A percentile compares a stretch with the other conserved stretches of the same genome.
phyloP scores from a whole-genome alignment of 1,139 yeast genomes.

The Geotrichum reessii region DNA sequence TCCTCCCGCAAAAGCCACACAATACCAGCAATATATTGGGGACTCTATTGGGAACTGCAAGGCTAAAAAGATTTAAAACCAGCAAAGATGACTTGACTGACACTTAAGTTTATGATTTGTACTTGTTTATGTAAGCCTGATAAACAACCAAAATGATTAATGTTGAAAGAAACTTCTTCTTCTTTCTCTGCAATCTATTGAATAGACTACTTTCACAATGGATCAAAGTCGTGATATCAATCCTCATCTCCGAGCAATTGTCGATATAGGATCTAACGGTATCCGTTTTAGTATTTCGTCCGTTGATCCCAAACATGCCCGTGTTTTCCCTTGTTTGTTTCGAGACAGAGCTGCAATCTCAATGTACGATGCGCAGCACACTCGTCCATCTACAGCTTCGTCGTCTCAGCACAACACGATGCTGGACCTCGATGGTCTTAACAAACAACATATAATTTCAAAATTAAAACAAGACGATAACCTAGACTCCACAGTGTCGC shows the following conservation, averaged over 20 bases:
- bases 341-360: slow-evolving; percentile 65
- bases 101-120: too few species aligned
- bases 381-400: slow-evolving; percentile 1
- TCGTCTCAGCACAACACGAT: slow-evolving; percentile 22
- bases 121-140: too few species aligned
- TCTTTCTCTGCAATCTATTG: background rate
- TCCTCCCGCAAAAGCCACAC: too few species aligned
- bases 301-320: slow-evolving; percentile 55
- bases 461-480: slow-evolving; percentile 11
- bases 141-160: too few species aligned
- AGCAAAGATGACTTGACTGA: too few species aligned
- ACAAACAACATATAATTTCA: slow-evolving; percentile 5
- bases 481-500: slow-evolving; percentile 13
- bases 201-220: background rate
- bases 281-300: slow-evolving; percentile 63
- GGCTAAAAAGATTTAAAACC: too few species aligned
- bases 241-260: slow-evolving; percentile 36
- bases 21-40: too few species aligned
- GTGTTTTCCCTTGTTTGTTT: slow-evolving; percentile 65
- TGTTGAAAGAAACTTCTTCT: background rate
- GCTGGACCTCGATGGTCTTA: slow-evolving; percentile 21
- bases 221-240: background rate
- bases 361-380: slow-evolving; percentile 46
- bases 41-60: too few species aligned
- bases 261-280: slow-evolving; percentile 66